A percentile compares a stretch with the other conserved stretches of the same genome.
These are phyloP conservation scores for Turritis glabra DNA, from an alignment of 345 rosid species.

Conservation along the genomic window DNA sequence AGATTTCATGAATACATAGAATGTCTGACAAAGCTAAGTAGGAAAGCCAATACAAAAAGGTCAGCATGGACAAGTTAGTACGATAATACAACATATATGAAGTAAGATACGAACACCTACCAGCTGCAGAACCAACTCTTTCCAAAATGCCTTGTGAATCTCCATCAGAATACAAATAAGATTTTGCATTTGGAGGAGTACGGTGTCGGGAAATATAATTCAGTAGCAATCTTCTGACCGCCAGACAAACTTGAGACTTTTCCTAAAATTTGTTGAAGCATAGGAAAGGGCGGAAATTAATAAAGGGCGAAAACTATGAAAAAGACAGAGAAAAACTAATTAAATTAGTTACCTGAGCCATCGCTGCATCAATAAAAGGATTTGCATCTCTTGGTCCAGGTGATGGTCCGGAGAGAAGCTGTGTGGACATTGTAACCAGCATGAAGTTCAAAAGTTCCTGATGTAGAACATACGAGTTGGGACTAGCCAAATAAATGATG, in stretches of 20 bases:
- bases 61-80: conserved; percentile 18
- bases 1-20: conserved; percentile 2
- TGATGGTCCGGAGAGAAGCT: conserved; percentile 76
- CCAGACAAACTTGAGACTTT: conserved; percentile 59
- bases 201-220: conserved; percentile 67
- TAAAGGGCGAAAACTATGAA: background rate
- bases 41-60: background rate
- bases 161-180: conserved; percentile 60
- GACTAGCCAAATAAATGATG: conserved; percentile 56
- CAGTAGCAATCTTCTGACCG: conserved; percentile 66
- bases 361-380: conserved; percentile 88
- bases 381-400: conserved; percentile 75
- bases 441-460: conserved; percentile 92
- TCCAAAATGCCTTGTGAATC: conserved; percentile 76
- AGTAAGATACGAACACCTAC: conserved; percentile 45
- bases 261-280: conserved; percentile 54
- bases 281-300: conserved; percentile 7
- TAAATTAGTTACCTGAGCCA: conserved; percentile 66
- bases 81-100: background rate
- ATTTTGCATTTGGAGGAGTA: conserved; percentile 43
- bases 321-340: background rate
- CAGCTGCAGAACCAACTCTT: conserved; percentile 91
- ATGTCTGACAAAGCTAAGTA: background rate
- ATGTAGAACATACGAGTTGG: conserved; percentile 70
- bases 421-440: conserved; percentile 88